Base-by-base conservation (phyloP, 768 basidiomycete species). In the Mycena amicta region DNA sequence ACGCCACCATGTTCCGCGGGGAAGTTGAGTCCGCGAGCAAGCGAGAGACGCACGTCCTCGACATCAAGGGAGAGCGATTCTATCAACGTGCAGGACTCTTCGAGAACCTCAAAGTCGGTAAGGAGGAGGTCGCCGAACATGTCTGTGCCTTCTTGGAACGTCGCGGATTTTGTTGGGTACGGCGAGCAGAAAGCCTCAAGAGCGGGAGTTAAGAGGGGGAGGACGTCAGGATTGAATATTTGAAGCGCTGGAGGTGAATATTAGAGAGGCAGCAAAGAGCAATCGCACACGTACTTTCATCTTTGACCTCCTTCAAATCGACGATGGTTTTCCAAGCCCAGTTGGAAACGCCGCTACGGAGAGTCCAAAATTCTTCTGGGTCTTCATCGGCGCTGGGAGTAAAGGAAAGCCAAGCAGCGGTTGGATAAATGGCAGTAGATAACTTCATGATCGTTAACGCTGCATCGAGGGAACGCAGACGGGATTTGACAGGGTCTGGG, bases 261-360 rank as follows among this genome's bases (percentile, higher is more conserved):
- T 54, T 22, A 54, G 16, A 43, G 33, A 26, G 50, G 20, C 40
- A 11, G 28, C 18, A 40, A 25, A 25, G 11, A 13, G 43, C 15
- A 39, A 22, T 49, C 22, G 6, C 4, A 49, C 57, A 62, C 77
- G 74, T 61, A 89, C 89, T 79, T 65, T 91, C 88, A 50, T 90
- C 87, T 68, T 83, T 85, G 45, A 85, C 83, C 53, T 89, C 86
- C 67, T 85, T 86, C 46, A 92, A 80, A 66, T 88, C 88, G 5
- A 83, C 79, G n/a, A 92, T 82, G 2, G 83, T 80, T 63, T 86
- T 80, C 90, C 91, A 93, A 40, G 85, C 81, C 92, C 92, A 93
- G 45, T 80, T 83, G 2, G 88, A 84, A 27, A 93, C 75, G 6
- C 80, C 81, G 53, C 77, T 81, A 20, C 92, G 83, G 46, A 89